Evolutionary conservation across 1,284 basidiomycete genomes (phyloP), one percentile per base, ranked within the genome.

Genomic region (Ceratobasidium sp.): DNA sequence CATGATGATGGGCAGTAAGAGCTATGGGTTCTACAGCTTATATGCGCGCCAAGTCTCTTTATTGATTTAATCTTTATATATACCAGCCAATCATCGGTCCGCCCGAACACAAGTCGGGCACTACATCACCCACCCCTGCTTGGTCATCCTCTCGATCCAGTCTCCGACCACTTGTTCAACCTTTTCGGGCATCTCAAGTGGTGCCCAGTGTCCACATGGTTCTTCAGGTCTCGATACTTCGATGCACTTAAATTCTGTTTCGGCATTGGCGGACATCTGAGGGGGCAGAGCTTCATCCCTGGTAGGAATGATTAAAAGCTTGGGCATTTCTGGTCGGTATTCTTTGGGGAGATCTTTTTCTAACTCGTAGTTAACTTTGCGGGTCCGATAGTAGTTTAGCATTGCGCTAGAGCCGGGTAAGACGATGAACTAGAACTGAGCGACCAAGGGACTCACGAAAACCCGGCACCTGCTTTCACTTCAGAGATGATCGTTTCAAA

Each of bases 151-250:
- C 43, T 72, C 61, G 16, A 72, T 48, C 72, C 72, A 72, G 8
- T 72, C 72, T 26, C 72, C 72, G 39, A 72, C 64, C 21, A 59
- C n/a, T 36, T 48, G 43, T 23, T 64, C 64, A 18, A 55, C 30
- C 62, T 72, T 61, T 26, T 43, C 34, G 4, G 53, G 48, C 32
- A 26, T 45, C 43, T 72, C 72, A 5, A 72, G 41, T 53, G 46
- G 55, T 10, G 58, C 52, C 61, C 61, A 72, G 18, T 72, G 72
- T 21, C 61, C 72, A 52, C 57, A 59, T 30, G 59, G 21, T n/a
- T 52, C 61, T 16, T 72, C 72, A 3, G 58, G 18, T 14, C 53
- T 39, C 16, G 48, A 61, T 1, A 72, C 61, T 30, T 72, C 72
- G 34, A 67, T 26, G 12, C 16, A 28, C 34, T 67, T 58, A 26